Percentiles rank a stretch among this genome's conserved stretches.
phyloP scores from a whole-genome alignment of 805 yeast genomes.

The Suhomyces pyralidae region DNA sequence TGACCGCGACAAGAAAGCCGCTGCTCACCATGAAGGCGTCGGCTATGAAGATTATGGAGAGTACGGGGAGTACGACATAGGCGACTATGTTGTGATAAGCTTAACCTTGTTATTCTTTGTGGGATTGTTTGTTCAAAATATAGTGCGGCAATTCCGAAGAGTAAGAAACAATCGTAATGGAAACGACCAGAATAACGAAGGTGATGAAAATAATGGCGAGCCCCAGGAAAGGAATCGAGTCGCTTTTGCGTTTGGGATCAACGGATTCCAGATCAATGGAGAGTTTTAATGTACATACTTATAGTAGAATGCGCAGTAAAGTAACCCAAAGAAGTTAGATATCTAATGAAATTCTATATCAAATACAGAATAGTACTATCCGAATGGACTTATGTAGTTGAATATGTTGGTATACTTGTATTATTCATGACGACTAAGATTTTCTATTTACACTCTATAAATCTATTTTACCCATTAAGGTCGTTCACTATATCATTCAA shows the following conservation, averaged over 20 bases:
- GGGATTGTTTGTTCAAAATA: conserved; percentile 25
- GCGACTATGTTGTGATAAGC: conserved; percentile 34
- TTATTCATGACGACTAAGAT: background rate
- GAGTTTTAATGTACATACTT: background rate
- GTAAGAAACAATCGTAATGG: conserved; percentile 15
- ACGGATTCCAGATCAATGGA: conserved; percentile 8
- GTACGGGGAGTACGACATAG: conserved; percentile 26
- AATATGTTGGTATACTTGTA: too few relatives aligned
- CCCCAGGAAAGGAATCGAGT: conserved; percentile 13
- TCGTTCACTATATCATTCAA: conserved; percentile 31
- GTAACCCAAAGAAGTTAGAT: too few relatives aligned
- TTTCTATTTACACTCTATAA: background rate
- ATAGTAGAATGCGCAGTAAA: background rate
- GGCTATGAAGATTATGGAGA: conserved; percentile 14
- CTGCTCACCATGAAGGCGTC: conserved; percentile 35
- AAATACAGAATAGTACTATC: too few relatives aligned
- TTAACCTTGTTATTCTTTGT: conserved; percentile 27
- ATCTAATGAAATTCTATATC: background rate
- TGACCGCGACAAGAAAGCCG: conserved; percentile 21
- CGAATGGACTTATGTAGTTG: too few relatives aligned
- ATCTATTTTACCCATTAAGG: conserved; percentile 11
- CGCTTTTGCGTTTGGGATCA: background rate
- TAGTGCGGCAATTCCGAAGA: conserved; percentile 25
- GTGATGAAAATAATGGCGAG: background rate
- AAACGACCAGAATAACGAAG: background rate